These are phyloP conservation scores for Solanum arcanum DNA, from an alignment of 257 asterid genomes.

Conservation along the genomic window DNA sequence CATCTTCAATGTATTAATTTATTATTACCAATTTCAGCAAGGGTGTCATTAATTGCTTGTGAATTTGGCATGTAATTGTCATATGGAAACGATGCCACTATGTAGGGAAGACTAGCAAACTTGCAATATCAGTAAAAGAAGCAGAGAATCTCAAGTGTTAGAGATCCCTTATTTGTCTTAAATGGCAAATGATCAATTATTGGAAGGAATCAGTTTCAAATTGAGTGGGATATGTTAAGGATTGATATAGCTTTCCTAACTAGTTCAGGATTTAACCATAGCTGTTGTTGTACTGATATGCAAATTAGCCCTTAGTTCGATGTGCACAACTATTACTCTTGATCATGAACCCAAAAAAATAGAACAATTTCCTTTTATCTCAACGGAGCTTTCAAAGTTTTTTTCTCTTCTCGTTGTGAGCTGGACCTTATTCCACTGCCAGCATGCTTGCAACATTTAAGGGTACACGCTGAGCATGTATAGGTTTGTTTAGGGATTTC, in stretches of 20 bases:
- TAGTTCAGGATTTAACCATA: background rate
- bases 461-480: background rate
- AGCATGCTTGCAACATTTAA: background rate
- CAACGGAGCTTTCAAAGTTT: background rate
- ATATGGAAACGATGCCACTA: background rate
- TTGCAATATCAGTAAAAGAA: background rate
- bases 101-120: background rate
- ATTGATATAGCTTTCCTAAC: background rate
- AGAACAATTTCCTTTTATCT: background rate
- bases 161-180: background rate
- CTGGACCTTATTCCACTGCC: background rate
- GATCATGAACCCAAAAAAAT: background rate
- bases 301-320: background rate
- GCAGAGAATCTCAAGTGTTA: background rate
- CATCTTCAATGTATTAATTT: background rate
- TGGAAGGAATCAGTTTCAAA: background rate
- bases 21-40: background rate
- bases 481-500: background rate
- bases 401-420: background rate
- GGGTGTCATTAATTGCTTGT: background rate
- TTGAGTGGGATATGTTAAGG: background rate
- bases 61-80: background rate
- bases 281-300: background rate
- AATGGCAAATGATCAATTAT: background rate
- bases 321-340: background rate